Evolutionary conservation across 805 yeast species (phyloP), one percentile per base, ranked within the genome.

Genomic region (Candida coquimbonensis): DNA sequence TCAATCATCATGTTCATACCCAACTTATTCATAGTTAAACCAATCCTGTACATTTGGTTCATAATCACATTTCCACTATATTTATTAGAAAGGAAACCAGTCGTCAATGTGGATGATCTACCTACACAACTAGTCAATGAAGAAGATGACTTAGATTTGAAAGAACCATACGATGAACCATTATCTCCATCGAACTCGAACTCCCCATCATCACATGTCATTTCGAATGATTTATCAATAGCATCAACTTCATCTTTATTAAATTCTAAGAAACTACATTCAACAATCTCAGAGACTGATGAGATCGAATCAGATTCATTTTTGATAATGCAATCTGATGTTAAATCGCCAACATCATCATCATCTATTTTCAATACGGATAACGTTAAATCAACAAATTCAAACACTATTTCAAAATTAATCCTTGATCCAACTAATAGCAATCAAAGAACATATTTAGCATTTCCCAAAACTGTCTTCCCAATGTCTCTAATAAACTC

Each of bases 41-140:
- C 90, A 3, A 46, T 78, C 14, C 49, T 64, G 5, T 66, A 73
- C 40, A 38, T 73, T 2, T 72, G 85, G 75, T 69, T 65, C 42
- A 49, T 81, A n/a, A 46, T 77, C 7, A 70, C 81, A 2, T 77
- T 73, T 54, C 90, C 90, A 0, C 62, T 81, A 49, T 66, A 70
- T 46, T 54, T 76, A 16, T 56, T 78, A 27, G 69, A 65, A 38
- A 53, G n/a, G 4, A 40, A 42, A 17, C 40, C 45, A 35, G 12
- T 7, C 0, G 36, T 17, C 13, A 29, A 12, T 29, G 31, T 11
- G 2, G 31, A 29, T 11, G 31, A 29, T 29, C 31, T 29, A 13
- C 31, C 31, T 29, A 29, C 31, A 29, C 31, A 29, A 13, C 13
- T 29, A 13, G 13, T 29, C 14, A 29, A 29, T 11, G 31, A 29